Base-by-base conservation (phyloP, 768 basidiomycete genomes). In the Gymnopilus junonius region DNA sequence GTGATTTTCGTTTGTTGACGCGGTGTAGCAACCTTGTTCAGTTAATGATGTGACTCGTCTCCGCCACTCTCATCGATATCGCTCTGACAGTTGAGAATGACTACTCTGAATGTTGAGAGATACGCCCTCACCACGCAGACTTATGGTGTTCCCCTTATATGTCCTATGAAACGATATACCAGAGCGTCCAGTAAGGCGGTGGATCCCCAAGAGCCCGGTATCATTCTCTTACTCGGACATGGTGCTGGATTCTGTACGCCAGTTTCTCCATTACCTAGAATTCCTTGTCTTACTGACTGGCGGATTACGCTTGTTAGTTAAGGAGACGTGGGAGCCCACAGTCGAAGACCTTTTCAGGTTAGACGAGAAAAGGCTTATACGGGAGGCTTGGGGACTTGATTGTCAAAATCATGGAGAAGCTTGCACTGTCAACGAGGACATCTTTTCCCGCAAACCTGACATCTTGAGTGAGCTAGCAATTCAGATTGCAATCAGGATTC, bases 261-360 rank as follows among this genome's bases (percentile, higher is more conserved):
- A n/a, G 72, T 71, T 25, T 25, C 23, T n/a, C 25, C n/a, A n/a
- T n/a, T n/a, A n/a, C n/a, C n/a, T n/a, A 8, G 21, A 3, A 29
- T 25, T 10, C 0, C 6, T 12, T n/a, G 3, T 8, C 35, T 3
- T 11, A 32, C 25, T 42, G 12, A 61, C n/a, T 56, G 8, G 20
- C 35, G 8, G 6, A 15, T 34, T 12, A n/a, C n/a, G n/a, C 3
- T 20, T 21, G 2, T 1, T 51, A 80, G 79, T 73, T 59, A 81
- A 81, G 62, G 79, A 81, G 62, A 74, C 64, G 1, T 81, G 79
- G 79, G 79, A 81, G 53, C 77, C 79, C 1, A 74, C 69, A 1
- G 69, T 79, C 20, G 70, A 76, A 20, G 70, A 71, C 37, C 55
- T 80, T 2, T 78, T 78, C 39, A 40, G 56, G 15, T 39, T 74